These are phyloP conservation scores for Talaromyces sp. DNA, from an alignment of 2,329 filamentous ascomycete genomes.

Conservation along the genomic window DNA sequence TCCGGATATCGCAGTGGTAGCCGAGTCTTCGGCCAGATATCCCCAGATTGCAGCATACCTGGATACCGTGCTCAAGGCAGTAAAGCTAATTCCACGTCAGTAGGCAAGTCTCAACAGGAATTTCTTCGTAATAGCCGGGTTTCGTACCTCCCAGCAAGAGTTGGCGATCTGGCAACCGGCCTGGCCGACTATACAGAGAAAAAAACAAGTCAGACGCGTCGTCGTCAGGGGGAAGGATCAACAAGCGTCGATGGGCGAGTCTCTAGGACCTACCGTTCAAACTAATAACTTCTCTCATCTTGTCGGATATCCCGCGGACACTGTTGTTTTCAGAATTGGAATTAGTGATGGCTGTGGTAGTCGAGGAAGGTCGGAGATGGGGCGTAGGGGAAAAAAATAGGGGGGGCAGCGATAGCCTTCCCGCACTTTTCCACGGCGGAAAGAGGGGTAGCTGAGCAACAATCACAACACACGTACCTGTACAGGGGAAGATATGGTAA, in stretches of 20 bases:
- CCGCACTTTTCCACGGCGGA: constrained; percentile 11
- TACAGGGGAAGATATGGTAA: constrained; percentile 12
- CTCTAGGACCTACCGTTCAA: constrained; percentile 76
- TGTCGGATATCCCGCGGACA: constrained; percentile 36
- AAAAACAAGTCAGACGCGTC: constrained; percentile 29
- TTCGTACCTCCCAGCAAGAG: constrained; percentile 98
- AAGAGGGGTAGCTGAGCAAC: constrained; percentile 13
- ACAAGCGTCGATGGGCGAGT: constrained; percentile 6
- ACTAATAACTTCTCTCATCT: constrained; percentile 98
- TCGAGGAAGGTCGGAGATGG: background rate
- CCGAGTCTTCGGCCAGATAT: constrained; percentile 20
- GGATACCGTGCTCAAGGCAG: constrained; percentile 99
- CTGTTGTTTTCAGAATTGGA: background rate
- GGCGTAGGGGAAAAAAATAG: constrained; percentile 7
- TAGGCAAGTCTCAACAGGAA: constrained; percentile 12
- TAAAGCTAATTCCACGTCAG: constrained; percentile 63
- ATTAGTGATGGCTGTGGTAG: background rate
- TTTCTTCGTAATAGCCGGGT: background rate
- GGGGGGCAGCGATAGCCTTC: constrained; percentile 12
- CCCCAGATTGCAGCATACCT: constrained; percentile 53
- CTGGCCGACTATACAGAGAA: constrained; percentile 74
- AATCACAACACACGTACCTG: constrained; percentile 8
- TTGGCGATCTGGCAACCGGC: constrained; percentile 99
- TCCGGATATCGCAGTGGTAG: background rate
- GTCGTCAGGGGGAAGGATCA: constrained; percentile 2